Evolutionary conservation across 768 basidiomycete genomes (phyloP), one percentile per base, ranked within the genome.

Genomic region (Trametes sanguinea): DNA sequence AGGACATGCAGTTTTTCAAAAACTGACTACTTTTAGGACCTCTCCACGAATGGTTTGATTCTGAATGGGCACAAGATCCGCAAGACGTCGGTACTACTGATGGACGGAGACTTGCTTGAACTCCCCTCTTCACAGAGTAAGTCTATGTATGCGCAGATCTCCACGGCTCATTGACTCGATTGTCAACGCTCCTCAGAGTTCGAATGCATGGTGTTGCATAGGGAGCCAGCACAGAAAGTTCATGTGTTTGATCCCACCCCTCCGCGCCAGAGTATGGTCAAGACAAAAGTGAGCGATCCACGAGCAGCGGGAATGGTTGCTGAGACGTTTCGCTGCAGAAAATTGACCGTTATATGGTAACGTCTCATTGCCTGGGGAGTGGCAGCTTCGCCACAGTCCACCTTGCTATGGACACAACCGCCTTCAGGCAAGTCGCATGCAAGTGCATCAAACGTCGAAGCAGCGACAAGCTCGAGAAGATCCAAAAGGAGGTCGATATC

Each of bases 301-400:
- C 16, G 4, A 2, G 13, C n/a, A 14, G 11, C 17, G 7, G 33
- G 42, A 30, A 48, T 16, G 32, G 46, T 0, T 9, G 27, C 33
- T 56, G n/a, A 53, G 50, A 51, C 51, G 5, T 17, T 44, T 35
- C 40, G 42, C 59, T 52, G 30, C 69, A 89, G 90, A 78, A 72
- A 54, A 78, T 92, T 40, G 89, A 88, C 13, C 76, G 78, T 48
- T 92, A 90, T 67, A 75, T 83, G 14, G 85, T 93, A n/a, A 90
- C 88, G 17, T 85, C 87, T 3, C 89, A 92, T 62, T 89, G 86
- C 66, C 81, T 94, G 11, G 92, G 92, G 44, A 86, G 84, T 27
- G 92, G 92, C 4, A 88, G 88, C 44, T 94, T 92, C 72, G 92
- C 91, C 0, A 88, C 86, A 1, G 92, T 94, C 1, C 87, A 92